A percentile compares a stretch with the other conserved stretches of the same genome.
phyloP scores from a whole-genome alignment of 148 eudicot genomes.

The Cornus suecica region DNA sequence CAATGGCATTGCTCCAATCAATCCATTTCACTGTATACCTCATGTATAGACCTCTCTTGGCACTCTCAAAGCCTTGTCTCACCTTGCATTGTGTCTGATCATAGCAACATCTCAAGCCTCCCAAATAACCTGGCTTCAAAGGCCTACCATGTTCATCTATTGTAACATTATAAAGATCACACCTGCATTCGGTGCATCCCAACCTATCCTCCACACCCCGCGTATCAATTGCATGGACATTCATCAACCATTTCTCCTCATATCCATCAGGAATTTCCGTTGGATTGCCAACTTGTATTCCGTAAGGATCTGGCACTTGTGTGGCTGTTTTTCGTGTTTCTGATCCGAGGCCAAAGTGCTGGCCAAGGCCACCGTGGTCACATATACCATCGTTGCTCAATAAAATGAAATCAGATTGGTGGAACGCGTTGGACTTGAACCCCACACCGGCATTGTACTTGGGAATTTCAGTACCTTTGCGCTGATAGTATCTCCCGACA shows the following conservation, averaged over 20 bases:
- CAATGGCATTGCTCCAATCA: slow-evolving; percentile 55
- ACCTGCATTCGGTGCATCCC: slow-evolving; percentile 84
- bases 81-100: slow-evolving; percentile 57
- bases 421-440: too few relatives aligned
- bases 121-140: slow-evolving; percentile 42
- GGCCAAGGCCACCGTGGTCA: slow-evolving; percentile 34
- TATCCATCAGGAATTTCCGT: slow-evolving; percentile 56
- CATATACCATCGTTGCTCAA: slow-evolving; percentile 55
- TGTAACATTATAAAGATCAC: slow-evolving; percentile 69
- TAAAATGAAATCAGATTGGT: slow-evolving; percentile 27
- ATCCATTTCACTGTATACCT: slow-evolving; percentile 65
- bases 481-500: slow-evolving; percentile 45
- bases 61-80: slow-evolving; percentile 41
- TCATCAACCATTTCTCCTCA: slow-evolving; percentile 71
- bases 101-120: slow-evolving; percentile 72
- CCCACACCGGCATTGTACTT: slow-evolving; percentile 11
- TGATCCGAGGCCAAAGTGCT: slow-evolving; percentile 74
- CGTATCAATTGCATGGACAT: slow-evolving; percentile 85
- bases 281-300: slow-evolving; percentile 65
- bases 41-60: slow-evolving; percentile 47
- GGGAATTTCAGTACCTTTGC: slow-evolving; percentile 27
- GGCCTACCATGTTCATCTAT: slow-evolving; percentile 33
- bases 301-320: slow-evolving; percentile 68
- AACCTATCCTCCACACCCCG: slow-evolving; percentile 55
- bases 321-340: slow-evolving; percentile 71